Percentiles rank a stretch among this genome's conserved stretches.
Conservation (phyloP, 306 rosid genomes). For the Lathyrus aphaca region DNA sequence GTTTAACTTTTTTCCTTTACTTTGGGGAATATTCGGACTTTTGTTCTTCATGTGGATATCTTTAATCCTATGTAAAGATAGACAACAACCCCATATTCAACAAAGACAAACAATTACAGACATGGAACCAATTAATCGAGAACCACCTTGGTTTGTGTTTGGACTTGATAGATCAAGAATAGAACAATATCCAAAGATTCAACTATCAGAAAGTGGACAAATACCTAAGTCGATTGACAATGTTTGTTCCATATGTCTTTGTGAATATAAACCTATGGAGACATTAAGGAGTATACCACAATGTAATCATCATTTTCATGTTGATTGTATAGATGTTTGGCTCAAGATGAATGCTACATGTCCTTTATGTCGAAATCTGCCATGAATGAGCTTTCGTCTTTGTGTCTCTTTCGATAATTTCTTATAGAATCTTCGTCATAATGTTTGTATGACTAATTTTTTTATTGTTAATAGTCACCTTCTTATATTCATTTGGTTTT, state of each 20-base stretch:
- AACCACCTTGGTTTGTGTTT: neutral
- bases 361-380: conserved; percentile 70
- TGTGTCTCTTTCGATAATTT: neutral
- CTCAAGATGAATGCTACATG: conserved; percentile 71
- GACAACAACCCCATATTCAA: neutral
- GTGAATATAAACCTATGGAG: conserved; percentile 69
- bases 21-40: conserved; percentile 46
- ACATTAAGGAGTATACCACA: conserved; percentile 64
- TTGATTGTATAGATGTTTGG: conserved; percentile 70
- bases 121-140: conserved; percentile 5
- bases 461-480: neutral
- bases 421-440: neutral
- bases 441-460: neutral
- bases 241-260: conserved; percentile 66
- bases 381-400: conserved; percentile 32
- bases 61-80: neutral
- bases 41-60: conserved; percentile 37
- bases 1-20: neutral
- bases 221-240: conserved; percentile 59
- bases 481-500: neutral
- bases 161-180: conserved; percentile 60
- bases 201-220: conserved; percentile 55
- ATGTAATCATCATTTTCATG: conserved; percentile 74
- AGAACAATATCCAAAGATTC: conserved; percentile 55
- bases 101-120: neutral